These are phyloP conservation scores for Sporisorium graminicola DNA, from an alignment of 1,284 basidiomycete species.

Conservation along the genomic window DNA sequence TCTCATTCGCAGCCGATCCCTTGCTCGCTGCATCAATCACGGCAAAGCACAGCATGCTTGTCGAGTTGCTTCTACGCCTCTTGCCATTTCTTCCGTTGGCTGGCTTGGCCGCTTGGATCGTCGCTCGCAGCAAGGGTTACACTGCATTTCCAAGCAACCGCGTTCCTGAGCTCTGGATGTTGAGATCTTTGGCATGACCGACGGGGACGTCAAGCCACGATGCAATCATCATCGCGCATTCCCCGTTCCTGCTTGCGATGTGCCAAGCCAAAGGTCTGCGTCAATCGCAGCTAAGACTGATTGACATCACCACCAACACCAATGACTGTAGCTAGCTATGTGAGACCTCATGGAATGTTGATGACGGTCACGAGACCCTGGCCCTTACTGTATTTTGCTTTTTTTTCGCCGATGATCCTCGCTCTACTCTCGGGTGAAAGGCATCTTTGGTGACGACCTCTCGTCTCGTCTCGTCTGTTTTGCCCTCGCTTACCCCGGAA, in stretches of 20 bases:
- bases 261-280: background rate
- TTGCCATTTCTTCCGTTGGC: too few relatives aligned
- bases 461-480: background rate
- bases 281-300: too few relatives aligned
- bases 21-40: background rate
- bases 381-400: too few relatives aligned
- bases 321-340: background rate
- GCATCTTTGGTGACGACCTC: background rate
- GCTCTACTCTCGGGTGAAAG: background rate
- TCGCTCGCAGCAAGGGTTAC: background rate
- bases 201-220: too few relatives aligned
- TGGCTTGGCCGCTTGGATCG: background rate
- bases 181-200: too few relatives aligned
- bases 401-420: too few relatives aligned
- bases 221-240: too few relatives aligned
- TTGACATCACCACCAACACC: background rate
- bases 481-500: constrained; percentile 7
- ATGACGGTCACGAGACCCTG: constrained; percentile 8
- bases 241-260: background rate
- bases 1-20: background rate
- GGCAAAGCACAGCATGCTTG: background rate
- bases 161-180: background rate
- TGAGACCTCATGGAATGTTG: background rate
- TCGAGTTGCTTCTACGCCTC: background rate
- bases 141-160: background rate